These are phyloP conservation scores for Beauveria sp. DNA, from an alignment of 2,329 filamentous ascomycete genomes.

Conservation along the genomic window DNA sequence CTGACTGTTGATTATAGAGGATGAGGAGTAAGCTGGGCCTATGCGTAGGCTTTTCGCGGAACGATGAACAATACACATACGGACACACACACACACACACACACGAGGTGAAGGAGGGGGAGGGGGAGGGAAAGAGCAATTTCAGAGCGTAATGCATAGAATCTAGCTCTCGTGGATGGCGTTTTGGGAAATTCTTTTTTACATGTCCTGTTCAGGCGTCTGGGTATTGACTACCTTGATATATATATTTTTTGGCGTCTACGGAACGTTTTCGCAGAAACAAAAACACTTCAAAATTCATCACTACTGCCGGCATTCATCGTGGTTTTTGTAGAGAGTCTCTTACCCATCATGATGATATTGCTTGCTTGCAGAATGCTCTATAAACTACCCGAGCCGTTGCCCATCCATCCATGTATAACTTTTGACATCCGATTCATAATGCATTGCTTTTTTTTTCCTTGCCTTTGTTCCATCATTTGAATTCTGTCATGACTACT, in stretches of 20 bases:
- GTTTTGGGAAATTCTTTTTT: background rate
- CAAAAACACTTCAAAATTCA: background rate
- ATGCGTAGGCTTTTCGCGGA: no score
- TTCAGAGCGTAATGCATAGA: background rate
- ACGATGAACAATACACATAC: no score
- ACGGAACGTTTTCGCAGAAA: background rate
- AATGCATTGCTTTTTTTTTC: background rate
- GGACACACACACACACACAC: background rate
- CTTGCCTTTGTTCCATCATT: background rate
- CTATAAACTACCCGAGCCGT: background rate
- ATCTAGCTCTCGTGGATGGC: slow-evolving; percentile 9
- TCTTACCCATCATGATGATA: background rate
- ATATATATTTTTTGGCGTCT: background rate
- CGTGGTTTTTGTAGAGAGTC: background rate
- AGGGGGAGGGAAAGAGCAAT: no score
- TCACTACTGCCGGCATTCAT: no score
- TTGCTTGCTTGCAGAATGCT: slow-evolving; percentile 4
- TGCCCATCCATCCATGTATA: background rate
- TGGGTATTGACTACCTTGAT: background rate
- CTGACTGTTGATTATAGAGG: background rate
- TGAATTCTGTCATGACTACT: background rate
- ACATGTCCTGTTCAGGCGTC: background rate
- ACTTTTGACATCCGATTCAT: background rate
- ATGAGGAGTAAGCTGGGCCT: background rate
- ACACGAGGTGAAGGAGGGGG: background rate